Conservation (phyloP, 1,284 basidiomycete species). For the Marasmius sp. region DNA sequence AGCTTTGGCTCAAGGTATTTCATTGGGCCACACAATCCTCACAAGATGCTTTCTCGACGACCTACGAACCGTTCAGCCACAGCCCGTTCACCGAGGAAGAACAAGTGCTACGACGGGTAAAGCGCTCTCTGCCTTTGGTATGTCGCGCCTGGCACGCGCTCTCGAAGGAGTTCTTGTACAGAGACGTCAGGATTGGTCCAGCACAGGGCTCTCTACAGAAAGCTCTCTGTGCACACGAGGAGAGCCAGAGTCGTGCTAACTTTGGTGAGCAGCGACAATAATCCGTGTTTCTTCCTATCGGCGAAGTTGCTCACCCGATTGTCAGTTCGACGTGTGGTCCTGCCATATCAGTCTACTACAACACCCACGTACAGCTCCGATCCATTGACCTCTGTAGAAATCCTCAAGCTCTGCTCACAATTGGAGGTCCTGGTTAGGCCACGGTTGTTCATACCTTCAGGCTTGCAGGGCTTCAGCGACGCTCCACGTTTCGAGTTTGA, state of each 20-base stretch:
- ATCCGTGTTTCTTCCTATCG: background rate
- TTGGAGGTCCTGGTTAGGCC: constrained; percentile 60
- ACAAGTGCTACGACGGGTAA: constrained; percentile 28
- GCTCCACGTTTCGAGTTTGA: constrained; percentile 53
- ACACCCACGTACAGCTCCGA: constrained; percentile 32
- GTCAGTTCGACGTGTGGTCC: constrained; percentile 54
- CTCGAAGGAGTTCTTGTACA: constrained; percentile 47
- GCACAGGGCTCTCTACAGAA: constrained; percentile 30
- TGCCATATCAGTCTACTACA: constrained; percentile 55
- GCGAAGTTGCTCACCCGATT: constrained; percentile 6
- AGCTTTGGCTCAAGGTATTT: constrained; percentile 54
- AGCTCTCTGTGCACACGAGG: constrained; percentile 24
- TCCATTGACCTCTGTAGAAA: constrained; percentile 34
- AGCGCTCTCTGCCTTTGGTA: constrained; percentile 47
- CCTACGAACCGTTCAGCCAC: constrained; percentile 43
- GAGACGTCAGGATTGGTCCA: constrained; percentile 46
- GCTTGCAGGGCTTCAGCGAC: constrained; percentile 15
- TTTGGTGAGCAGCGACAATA: constrained; percentile 21
- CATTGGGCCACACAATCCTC: constrained; percentile 36
- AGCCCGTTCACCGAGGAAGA: constrained; percentile 21
- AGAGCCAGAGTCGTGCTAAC: constrained; percentile 30
- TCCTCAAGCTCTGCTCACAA: constrained; percentile 48
- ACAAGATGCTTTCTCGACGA: constrained; percentile 23
- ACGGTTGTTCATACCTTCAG: constrained; percentile 17
- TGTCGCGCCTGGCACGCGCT: constrained; percentile 56